phyloP scores from a whole-genome alignment of 2,329 filamentous ascomycete species.

The Phaeophleospora eucalypticola region DNA sequence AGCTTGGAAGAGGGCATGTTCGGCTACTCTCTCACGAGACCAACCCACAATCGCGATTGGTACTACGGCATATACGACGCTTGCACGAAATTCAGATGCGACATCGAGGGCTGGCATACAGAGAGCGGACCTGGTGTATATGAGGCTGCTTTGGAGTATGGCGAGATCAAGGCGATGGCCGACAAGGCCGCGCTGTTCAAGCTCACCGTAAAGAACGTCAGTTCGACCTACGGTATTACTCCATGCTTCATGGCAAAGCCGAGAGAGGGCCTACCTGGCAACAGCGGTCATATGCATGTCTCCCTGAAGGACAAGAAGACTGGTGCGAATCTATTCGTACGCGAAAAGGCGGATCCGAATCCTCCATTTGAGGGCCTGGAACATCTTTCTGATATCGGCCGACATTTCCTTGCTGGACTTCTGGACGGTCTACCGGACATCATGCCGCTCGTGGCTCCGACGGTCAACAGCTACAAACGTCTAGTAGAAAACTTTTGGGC shows the following conservation, averaged over 20 bases:
- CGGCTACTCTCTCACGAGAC: slow-evolving; percentile 82
- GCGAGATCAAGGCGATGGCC: slow-evolving; percentile 82
- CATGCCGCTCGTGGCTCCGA: slow-evolving; percentile 93
- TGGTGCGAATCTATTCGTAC: slow-evolving; percentile 80
- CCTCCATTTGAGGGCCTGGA: slow-evolving; percentile 71
- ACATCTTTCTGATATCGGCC: slow-evolving; percentile 78
- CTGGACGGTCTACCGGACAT: slow-evolving; percentile 86
- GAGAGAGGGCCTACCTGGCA: slow-evolving; percentile 81
- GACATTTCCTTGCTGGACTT: slow-evolving; percentile 88
- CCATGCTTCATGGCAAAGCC: slow-evolving; percentile 99
- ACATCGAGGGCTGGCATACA: slow-evolving; percentile 93
- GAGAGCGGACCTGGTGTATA: slow-evolving; percentile 92
- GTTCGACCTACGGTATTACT: slow-evolving; percentile 82
- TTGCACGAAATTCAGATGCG: slow-evolving; percentile 71
- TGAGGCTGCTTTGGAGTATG: slow-evolving; percentile 90
- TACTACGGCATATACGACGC: slow-evolving; percentile 84
- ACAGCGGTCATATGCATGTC: slow-evolving; percentile 93
- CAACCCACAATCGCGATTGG: slow-evolving; percentile 86
- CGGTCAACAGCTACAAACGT: slow-evolving; percentile 96
- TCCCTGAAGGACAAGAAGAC: slow-evolving; percentile 70
- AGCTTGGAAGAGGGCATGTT: slow-evolving; percentile 92
- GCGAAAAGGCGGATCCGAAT: slow-evolving; percentile 66
- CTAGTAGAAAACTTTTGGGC: slow-evolving; percentile 99
- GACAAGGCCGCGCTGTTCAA: slow-evolving; percentile 93
- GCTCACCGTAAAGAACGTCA: slow-evolving; percentile 85